Conservation (phyloP, 2,329 filamentous ascomycete species). For the Fusarium musae region DNA sequence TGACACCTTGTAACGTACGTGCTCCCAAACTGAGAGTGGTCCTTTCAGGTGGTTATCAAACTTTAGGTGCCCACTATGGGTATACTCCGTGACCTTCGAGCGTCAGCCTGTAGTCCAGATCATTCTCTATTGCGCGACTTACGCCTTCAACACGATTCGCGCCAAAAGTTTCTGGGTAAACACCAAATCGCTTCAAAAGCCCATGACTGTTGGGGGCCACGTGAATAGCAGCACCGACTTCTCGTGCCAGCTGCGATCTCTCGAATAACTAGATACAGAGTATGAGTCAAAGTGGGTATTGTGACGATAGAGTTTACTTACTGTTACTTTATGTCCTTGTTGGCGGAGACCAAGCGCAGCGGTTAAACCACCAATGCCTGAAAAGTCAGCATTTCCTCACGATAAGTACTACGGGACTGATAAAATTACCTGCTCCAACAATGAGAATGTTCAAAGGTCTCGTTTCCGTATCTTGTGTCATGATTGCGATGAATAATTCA, state of each 20-base stretch:
- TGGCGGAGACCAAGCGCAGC: slow-evolving; percentile 61
- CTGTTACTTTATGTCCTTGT: slow-evolving; percentile 58
- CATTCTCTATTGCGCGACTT: accelerated
- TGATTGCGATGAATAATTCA: not conserved
- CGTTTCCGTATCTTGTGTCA: not conserved
- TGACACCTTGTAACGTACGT: slow-evolving; percentile 36
- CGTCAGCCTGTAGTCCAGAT: not conserved
- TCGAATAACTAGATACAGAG: slow-evolving; percentile 62
- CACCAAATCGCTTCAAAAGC: slow-evolving; percentile 57
- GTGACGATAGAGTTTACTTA: slow-evolving; percentile 40
- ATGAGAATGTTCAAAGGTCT: slow-evolving; percentile 30
- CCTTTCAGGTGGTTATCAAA: slow-evolving; percentile 50
- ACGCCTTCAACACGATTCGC: slow-evolving; percentile 51
- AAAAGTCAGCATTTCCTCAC: not conserved
- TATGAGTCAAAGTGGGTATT: not conserved
- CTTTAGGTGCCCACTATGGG: slow-evolving; percentile 50
- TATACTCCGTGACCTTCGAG: slow-evolving; percentile 49
- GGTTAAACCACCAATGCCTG: slow-evolving; percentile 60
- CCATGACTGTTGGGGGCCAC: slow-evolving; percentile 70
- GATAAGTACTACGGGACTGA: accelerated
- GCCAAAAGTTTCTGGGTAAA: slow-evolving; percentile 52
- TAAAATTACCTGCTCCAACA: slow-evolving; percentile 36
- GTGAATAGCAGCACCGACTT: slow-evolving; percentile 71
- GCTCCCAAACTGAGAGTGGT: slow-evolving; percentile 56
- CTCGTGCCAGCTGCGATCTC: slow-evolving; percentile 64